Conservation (phyloP, 768 basidiomycete species). For the Boletus bicolor region DNA sequence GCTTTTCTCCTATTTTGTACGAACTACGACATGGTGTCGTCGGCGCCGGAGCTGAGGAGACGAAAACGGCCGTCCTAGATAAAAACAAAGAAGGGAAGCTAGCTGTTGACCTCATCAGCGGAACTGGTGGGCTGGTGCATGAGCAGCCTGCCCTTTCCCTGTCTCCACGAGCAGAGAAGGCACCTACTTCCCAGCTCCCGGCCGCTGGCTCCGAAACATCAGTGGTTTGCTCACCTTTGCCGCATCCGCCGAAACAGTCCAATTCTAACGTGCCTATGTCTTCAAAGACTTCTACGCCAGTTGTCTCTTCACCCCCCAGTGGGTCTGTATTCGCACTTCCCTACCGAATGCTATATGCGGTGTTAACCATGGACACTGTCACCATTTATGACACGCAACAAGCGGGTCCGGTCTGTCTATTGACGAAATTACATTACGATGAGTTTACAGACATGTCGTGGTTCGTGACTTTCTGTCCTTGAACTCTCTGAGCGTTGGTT, state of each 20-base stretch:
- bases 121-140: conserved; percentile 2
- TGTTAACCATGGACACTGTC: conserved; percentile 94
- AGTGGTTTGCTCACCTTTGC: conserved; percentile 10
- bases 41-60: conserved; percentile 36
- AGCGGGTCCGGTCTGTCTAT: conserved; percentile 82
- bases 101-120: conserved; percentile 57
- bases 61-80: conserved; percentile 62
- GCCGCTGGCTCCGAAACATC: conserved; percentile 8
- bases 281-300: conserved; percentile 21
- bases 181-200: conserved; percentile 1
- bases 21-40: conserved; percentile 70
- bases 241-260: conserved; percentile 12
- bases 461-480: conserved; percentile 46
- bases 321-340: conserved; percentile 84
- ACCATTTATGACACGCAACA: conserved; percentile 97
- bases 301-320: conserved; percentile 43
- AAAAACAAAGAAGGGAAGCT: conserved; percentile 60
- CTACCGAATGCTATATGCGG: conserved; percentile 92
- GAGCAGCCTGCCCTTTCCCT: conserved; percentile 9
- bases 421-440: conserved; percentile 94
- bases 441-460: conserved; percentile 97
- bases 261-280: conserved; percentile 12
- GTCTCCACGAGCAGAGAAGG: conserved; percentile 22
- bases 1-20: conserved; percentile 91
- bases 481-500: not conserved